Conservation (phyloP, 192 early-diverging fungal species). For the Backusella psychrophila region DNA sequence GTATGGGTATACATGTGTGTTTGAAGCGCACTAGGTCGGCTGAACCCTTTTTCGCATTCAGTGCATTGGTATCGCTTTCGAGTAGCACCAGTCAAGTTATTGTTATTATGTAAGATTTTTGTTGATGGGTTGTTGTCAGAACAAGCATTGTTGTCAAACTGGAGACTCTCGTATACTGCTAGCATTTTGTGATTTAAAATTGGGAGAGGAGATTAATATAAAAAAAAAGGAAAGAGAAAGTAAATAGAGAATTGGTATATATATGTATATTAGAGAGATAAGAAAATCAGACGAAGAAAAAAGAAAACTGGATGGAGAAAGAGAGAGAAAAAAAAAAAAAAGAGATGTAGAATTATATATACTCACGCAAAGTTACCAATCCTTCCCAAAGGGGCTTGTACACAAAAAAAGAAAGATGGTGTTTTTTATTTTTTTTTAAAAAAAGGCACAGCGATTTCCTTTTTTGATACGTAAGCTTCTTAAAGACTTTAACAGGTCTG, state of each 20-base stretch:
- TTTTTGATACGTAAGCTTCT: not conserved
- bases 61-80: constrained; percentile 45
- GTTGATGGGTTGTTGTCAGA: not conserved
- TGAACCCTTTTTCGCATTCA: constrained; percentile 52
- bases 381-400: not conserved
- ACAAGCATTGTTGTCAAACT: not conserved
- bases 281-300: not conserved
- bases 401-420: not conserved
- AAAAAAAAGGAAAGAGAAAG: not conserved
- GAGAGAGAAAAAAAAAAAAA: not conserved
- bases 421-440: not conserved
- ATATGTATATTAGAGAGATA: not conserved
- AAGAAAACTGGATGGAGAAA: not conserved
- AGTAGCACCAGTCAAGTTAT: not conserved
- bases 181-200: not conserved
- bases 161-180: not conserved
- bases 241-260: not conserved
- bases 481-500: not conserved
- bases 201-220: not conserved
- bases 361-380: not conserved
- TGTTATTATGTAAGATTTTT: not conserved
- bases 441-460: not conserved
- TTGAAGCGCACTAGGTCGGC: constrained; percentile 52
- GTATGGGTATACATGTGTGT: constrained; percentile 63
- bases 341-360: not conserved